Evolutionary conservation across 352 stramenopile genomes (phyloP), one percentile per base, ranked within the genome.

Genomic region (Phytopythium mirpurense): DNA sequence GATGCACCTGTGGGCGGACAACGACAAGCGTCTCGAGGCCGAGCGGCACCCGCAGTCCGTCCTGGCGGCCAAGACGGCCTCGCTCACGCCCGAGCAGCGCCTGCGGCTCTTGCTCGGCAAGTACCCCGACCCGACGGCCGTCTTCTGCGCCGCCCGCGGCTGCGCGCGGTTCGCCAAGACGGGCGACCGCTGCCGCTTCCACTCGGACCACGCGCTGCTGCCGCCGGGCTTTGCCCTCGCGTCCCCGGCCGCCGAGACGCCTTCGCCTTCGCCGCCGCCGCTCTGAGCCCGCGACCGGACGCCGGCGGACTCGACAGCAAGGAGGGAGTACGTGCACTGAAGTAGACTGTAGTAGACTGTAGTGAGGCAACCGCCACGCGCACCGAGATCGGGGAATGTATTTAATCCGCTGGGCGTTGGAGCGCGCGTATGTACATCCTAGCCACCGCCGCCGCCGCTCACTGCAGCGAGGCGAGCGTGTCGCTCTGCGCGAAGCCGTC

Each of bases 141-240:
- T 84, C 31, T 84, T 86, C 34, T 91, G 81, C 46, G 50, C 32
- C 14, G 51, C 51, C 3, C 46, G 46, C 2, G 69, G 61, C 19
- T 91, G 81, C 48, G 60, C 27, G 52, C 69, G 70, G 23, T 91
- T 69, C 34, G 81, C 81, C 29, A 91, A 91, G 57, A 81, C 69
- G 5, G 74, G 72, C 35, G 65, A 78, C 31, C 62, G 49, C 38
- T 91, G 81, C 59, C 74, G 60, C 46, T 91, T 89, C 54, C 80
- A 91, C 56, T 74, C 77, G 21, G 34, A 36, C 34, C 10, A 11
- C 23, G 12, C 34, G 24, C 48, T 43, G 24, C 21, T 24, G 12
- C 36, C 34, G 10, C 23, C 36, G 35, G 19, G 34, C 6, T 45
- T 54, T 6, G 11, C 15, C 6, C 21, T 29, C 12, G 19, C 46